These are phyloP conservation scores for Rhazya stricta DNA, from an alignment of 257 asterid species.

Conservation along the genomic window DNA sequence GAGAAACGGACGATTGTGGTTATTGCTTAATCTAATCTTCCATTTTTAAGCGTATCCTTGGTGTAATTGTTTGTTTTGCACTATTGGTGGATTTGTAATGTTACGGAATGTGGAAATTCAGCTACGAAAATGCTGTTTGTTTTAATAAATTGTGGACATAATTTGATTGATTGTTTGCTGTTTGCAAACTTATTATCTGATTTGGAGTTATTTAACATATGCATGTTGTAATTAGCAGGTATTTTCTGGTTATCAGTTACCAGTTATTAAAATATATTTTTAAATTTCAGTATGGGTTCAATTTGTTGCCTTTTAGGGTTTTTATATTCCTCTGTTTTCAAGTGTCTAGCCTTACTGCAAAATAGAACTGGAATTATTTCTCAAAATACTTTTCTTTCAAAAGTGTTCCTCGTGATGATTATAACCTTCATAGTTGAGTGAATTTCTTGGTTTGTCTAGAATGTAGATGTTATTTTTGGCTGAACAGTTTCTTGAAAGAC, in stretches of 20 bases:
- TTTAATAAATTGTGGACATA: not conserved
- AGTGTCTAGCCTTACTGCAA: not conserved
- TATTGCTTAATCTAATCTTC: not conserved
- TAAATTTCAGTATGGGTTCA: not conserved
- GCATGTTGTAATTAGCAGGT: not conserved
- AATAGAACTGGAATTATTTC: not conserved
- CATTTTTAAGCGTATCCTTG: not conserved
- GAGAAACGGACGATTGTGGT: not conserved
- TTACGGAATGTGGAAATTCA: not conserved
- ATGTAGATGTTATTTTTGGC: not conserved
- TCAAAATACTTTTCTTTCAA: not conserved
- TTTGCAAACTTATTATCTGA: not conserved
- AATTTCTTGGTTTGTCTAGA: not conserved
- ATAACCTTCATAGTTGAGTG: not conserved
- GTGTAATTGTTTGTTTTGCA: not conserved
- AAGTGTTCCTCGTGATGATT: not conserved
- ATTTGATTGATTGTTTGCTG: not conserved
- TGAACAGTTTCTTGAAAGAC: not conserved
- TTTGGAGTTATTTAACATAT: not conserved
- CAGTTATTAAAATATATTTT: not conserved
- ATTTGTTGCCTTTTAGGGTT: not conserved
- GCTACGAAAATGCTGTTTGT: not conserved
- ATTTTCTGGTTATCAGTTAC: not conserved
- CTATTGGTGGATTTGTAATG: not conserved
- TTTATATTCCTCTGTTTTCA: not conserved